Evolutionary conservation across 768 basidiomycete genomes (phyloP).

Genomic region (Butyriboletus loyo): DNA sequence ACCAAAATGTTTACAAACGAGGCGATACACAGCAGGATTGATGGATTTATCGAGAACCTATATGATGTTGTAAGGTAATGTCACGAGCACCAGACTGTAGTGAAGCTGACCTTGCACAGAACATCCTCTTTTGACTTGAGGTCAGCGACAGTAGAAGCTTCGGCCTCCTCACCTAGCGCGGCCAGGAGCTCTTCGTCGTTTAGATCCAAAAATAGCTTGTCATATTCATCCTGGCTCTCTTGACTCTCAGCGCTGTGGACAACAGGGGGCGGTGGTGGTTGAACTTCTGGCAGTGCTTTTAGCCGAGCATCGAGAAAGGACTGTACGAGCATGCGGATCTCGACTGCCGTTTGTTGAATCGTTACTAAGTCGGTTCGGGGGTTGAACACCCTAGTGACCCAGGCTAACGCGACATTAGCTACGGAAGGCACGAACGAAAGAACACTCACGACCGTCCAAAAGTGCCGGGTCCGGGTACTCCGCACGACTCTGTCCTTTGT

Average conservation of each 20-base stretch:
- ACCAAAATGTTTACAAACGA: constrained; percentile 49
- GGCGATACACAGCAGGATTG: constrained; percentile 52
- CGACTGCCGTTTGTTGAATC: constrained; percentile 43
- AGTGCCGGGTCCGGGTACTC: constrained; percentile 64
- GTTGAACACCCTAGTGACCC: constrained; percentile 51
- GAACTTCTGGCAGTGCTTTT: constrained; percentile 41
- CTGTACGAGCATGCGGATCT: constrained; percentile 57
- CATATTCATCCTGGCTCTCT: constrained; percentile 81
- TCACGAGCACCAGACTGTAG: background rate
- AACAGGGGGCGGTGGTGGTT: constrained; percentile 32
- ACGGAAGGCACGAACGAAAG: background rate
- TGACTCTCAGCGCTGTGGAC: constrained; percentile 40
- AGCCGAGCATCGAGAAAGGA: constrained; percentile 59
- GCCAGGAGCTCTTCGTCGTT: constrained; percentile 59
- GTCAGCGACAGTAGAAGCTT: constrained; percentile 22
- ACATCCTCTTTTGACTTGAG: constrained; percentile 43
- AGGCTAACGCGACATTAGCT: constrained; percentile 40
- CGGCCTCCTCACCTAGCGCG: constrained; percentile 43
- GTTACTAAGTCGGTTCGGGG: constrained; percentile 43
- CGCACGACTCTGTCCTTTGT: constrained; percentile 31
- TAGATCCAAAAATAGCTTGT: constrained; percentile 54
- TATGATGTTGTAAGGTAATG: background rate
- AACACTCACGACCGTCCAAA: constrained; percentile 49
- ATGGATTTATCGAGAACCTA: constrained; percentile 51
- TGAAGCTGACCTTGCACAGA: constrained; percentile 46